phyloP scores from a whole-genome alignment of 345 rosid species.

The Salix udensis region DNA sequence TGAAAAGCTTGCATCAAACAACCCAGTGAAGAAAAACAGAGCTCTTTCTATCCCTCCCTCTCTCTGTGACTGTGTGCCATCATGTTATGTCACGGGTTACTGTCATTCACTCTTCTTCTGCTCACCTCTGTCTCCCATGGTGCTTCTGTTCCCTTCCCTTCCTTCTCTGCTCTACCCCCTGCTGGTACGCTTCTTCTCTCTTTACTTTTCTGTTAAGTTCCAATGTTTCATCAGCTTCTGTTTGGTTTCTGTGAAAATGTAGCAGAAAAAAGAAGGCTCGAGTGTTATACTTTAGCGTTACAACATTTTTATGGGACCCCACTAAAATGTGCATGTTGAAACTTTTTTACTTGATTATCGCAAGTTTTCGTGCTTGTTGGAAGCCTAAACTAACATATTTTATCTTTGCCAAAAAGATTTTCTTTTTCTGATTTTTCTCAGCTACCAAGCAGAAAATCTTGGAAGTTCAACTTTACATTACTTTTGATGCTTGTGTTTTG shows the following conservation, averaged over 20 bases:
- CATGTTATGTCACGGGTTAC: constrained; percentile 23
- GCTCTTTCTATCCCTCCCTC: constrained; percentile 6
- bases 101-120: constrained; percentile 17
- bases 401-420: not conserved
- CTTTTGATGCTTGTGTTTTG: not conserved
- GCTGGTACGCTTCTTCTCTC: constrained; percentile 39
- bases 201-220: not conserved
- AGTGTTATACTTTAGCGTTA: not conserved
- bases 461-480: not conserved
- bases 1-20: not conserved
- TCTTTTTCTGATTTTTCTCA: not conserved
- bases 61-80: constrained; percentile 3
- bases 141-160: constrained; percentile 35
- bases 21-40: not conserved
- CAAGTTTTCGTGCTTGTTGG: constrained; percentile 6
- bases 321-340: not conserved
- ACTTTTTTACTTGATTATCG: constrained; percentile 3
- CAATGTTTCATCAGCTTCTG: constrained; percentile 1
- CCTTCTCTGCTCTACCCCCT: constrained; percentile 40
- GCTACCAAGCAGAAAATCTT: not conserved
- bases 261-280: not conserved
- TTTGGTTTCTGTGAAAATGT: constrained; percentile 28
- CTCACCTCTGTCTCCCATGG: constrained; percentile 41
- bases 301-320: not conserved
- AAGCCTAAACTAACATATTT: not conserved